phyloP scores from a whole-genome alignment of 441 rosid genomes.

The Croton setiger region DNA sequence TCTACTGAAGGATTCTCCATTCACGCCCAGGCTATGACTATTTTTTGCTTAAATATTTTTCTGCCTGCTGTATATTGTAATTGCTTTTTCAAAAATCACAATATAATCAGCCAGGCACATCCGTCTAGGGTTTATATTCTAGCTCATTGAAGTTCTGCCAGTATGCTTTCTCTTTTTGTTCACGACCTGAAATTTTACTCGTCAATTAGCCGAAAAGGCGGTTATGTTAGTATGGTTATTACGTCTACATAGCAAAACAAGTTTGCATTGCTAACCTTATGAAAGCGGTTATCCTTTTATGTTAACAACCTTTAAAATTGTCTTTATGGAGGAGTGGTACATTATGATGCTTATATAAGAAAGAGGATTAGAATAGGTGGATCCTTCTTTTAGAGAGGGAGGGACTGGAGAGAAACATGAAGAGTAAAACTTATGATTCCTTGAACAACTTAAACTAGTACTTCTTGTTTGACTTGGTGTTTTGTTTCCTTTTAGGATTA shows the following conservation, averaged over 20 bases:
- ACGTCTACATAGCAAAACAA: background rate
- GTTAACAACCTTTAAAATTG: too few relatives aligned
- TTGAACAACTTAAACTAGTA: background rate
- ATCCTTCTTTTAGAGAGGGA: background rate
- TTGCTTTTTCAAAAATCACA: background rate
- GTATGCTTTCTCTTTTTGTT: background rate
- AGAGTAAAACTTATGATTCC: background rate
- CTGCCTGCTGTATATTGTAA: background rate
- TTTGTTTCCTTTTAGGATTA: background rate
- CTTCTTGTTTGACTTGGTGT: background rate
- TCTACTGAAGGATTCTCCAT: background rate
- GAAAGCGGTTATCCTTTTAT: background rate
- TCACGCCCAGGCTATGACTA: background rate
- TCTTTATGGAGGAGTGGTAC: background rate
- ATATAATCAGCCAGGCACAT: background rate
- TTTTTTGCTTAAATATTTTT: background rate
- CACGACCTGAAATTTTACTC: too few relatives aligned
- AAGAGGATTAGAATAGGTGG: too few relatives aligned
- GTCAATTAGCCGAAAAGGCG: too few relatives aligned
- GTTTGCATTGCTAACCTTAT: background rate
- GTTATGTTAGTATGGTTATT: background rate
- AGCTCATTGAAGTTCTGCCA: background rate
- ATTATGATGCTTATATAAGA: too few relatives aligned
- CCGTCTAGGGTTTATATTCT: too few relatives aligned
- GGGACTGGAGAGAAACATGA: background rate